Evolutionary conservation across 805 yeast species (phyloP).

Genomic region (Brettanomyces bruxellensis): DNA sequence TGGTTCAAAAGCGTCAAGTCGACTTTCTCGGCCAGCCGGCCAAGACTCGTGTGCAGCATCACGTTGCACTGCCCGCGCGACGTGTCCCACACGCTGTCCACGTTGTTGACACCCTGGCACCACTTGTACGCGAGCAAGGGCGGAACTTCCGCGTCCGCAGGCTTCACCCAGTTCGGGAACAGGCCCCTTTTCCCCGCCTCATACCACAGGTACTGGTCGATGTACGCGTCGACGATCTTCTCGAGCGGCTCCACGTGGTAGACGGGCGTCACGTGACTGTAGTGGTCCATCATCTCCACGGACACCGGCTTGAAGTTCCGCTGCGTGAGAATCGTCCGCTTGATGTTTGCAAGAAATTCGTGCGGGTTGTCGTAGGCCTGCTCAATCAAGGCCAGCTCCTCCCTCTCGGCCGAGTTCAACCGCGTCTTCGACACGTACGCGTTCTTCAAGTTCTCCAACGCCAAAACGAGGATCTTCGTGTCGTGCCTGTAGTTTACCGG

Average conservation of each 20-base stretch:
- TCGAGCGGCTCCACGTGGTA: conserved; percentile 87
- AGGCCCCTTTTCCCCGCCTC: conserved; percentile 81
- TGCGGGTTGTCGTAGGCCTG: conserved; percentile 97
- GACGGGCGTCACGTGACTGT: conserved; percentile 75
- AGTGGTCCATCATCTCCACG: conserved; percentile 85
- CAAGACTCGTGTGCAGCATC: conserved; percentile 67
- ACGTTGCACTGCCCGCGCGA: conserved; percentile 70
- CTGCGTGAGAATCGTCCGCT: conserved; percentile 74
- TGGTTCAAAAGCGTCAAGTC: conserved; percentile 85
- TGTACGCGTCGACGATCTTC: conserved; percentile 90
- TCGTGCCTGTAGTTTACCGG: conserved; percentile 89
- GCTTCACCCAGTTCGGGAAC: conserved; percentile 96
- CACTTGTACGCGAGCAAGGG: conserved; percentile 88
- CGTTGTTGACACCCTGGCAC: conserved; percentile 84
- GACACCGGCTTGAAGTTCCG: conserved; percentile 86
- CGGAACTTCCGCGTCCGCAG: conserved; percentile 88
- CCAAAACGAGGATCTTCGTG: conserved; percentile 80
- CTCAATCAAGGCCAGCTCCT: conserved; percentile 86
- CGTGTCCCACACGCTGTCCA: conserved; percentile 72
- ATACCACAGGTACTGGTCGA: conserved; percentile 94
- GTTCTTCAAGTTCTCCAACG: conserved; percentile 82
- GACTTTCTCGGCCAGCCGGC: conserved; percentile 70
- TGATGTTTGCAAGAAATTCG: conserved; percentile 78
- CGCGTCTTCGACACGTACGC: conserved; percentile 67
- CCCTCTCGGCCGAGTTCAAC: conserved; percentile 79